Evolutionary conservation across 345 rosid genomes (phyloP).

Genomic region (Ailanthus altissimus): DNA sequence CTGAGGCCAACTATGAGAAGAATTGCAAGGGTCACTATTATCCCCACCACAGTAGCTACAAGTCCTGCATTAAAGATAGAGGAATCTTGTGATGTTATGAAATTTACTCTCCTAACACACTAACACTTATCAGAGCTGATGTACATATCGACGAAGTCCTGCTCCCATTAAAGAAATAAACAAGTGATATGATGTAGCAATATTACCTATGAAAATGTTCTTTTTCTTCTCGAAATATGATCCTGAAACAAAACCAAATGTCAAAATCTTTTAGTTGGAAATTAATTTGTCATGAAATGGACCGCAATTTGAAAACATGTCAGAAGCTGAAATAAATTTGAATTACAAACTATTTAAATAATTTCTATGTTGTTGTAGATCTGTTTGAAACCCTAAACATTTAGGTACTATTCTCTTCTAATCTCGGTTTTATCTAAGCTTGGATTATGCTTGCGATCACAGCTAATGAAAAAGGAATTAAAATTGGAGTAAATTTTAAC

Average conservation of each 20-base stretch:
- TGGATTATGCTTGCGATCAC: no score
- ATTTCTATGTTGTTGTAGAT: no score
- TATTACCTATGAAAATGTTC: constrained; percentile 3
- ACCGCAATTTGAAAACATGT: not conserved
- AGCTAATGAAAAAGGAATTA: no score
- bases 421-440: no score
- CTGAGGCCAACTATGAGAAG: not conserved
- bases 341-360: no score
- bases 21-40: not conserved
- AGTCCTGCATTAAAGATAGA: not conserved
- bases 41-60: not conserved
- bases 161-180: not conserved
- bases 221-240: not conserved
- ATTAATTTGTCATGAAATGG: not conserved
- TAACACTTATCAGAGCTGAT: no score
- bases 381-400: no score
- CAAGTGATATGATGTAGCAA: not conserved
- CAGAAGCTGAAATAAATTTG: not conserved
- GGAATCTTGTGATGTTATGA: no score
- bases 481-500: no score
- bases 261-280: not conserved
- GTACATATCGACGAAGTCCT: not conserved
- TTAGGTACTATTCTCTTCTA: no score
- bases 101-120: no score
- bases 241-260: not conserved